phyloP scores from a whole-genome alignment of 1,139 yeast species.

The Kodamaea sp. region DNA sequence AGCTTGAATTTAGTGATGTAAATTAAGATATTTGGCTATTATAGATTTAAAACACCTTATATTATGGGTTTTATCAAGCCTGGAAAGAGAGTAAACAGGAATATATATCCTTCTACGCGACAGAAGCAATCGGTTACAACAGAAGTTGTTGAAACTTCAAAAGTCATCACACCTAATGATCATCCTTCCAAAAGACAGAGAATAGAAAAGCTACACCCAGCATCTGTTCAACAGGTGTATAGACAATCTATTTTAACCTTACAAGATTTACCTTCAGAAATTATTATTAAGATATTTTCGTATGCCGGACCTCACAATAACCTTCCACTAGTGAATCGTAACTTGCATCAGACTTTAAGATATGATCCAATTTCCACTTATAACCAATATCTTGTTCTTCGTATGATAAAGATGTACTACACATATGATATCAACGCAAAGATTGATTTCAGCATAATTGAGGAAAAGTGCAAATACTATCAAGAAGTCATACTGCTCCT shows the following conservation, averaged over 20 bases:
- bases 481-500: too few relatives aligned
- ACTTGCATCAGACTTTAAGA: constrained; percentile 21
- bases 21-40: not conserved
- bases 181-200: too few relatives aligned
- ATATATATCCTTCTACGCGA: too few relatives aligned
- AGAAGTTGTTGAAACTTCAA: too few relatives aligned
- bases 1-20: not conserved
- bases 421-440: constrained; percentile 9
- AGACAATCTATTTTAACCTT: constrained; percentile 8
- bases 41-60: not conserved
- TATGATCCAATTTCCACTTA: constrained; percentile 10
- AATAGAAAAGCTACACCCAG: too few relatives aligned
- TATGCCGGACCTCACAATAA: constrained; percentile 27
- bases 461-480: constrained; percentile 11
- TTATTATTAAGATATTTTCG: constrained; percentile 30
- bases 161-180: too few relatives aligned
- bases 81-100: constrained; percentile 2
- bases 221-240: too few relatives aligned
- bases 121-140: too few relatives aligned
- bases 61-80: constrained; percentile 6
- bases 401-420: constrained; percentile 14
- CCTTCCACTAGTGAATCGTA: constrained; percentile 25
- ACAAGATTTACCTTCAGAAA: constrained; percentile 30
- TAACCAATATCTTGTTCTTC: constrained; percentile 9
- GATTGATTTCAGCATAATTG: constrained; percentile 9